Base-by-base conservation (phyloP, 805 yeast genomes). In the Starmerella cellae region DNA sequence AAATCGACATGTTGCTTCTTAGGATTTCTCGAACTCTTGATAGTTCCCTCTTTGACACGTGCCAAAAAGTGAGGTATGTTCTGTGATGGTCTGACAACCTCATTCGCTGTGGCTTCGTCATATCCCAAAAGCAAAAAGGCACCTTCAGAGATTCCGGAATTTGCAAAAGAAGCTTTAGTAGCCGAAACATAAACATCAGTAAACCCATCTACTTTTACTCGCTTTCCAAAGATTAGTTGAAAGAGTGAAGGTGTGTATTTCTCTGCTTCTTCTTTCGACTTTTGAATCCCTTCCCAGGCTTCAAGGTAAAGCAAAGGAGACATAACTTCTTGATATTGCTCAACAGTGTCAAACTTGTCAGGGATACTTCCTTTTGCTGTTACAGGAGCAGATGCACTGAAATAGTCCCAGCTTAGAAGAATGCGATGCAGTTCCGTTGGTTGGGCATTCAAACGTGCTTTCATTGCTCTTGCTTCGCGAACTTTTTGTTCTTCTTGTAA, bases 251-350 rank as follows among this genome's bases (percentile, higher is more conserved):
- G 72, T 28, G 56, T 55, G 14, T 65, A 63, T 18, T 32, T 33
- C 2, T 23, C 31, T 1, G 39, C 30, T 16, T 81, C 74, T 38
- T 74, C 74, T 48, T 80, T 76, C 0, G 91, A 75, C 4, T 82
- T 69, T 50, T 76, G 79, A 22, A 91, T 72, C 0, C 83, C 80
- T 55, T 87, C 94, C 96, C 97, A 93, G 49, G 94, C 82, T 62
- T 91, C 99, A 32, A 88, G 62, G 57, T 87, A 62, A 35, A 91
- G 63, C 34, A 91, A 66, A 0, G 98, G 98, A 50, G 78, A 82
- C 59, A 83, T 79, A 1, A 73, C 68, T 28, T 66, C 64, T 37
- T 71, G 72, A 55, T 93, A 91, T 2, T 80, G 84, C n/a, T 63
- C 65, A 4, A 76, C 75, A 39, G 71, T 63, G 0, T 54, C 44